Conservation (phyloP, 345 rosid species). For the Eucalyptus marginata region DNA sequence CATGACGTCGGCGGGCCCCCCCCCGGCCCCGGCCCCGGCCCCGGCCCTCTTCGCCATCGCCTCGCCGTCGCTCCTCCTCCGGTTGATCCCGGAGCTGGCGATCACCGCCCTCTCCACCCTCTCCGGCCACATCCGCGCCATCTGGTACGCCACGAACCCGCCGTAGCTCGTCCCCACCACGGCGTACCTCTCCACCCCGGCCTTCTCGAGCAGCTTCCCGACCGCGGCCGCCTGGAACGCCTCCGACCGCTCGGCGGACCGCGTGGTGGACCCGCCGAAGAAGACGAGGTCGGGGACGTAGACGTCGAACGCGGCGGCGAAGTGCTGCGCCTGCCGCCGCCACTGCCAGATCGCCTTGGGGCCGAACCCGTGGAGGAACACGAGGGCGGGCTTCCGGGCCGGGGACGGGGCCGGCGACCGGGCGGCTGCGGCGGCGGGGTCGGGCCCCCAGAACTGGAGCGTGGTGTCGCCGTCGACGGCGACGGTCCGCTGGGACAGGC, state of each 20-base stretch:
- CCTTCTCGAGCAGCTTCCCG: conserved; percentile 39
- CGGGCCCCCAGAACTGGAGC: conserved; percentile 71
- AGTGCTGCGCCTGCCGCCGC: conserved; percentile 63
- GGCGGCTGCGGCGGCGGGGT: background rate
- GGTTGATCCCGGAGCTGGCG: conserved; percentile 74
- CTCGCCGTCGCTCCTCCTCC: conserved; percentile 36
- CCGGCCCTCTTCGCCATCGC: conserved; percentile 33
- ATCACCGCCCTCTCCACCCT: conserved; percentile 74
- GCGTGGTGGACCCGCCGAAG: conserved; percentile 58
- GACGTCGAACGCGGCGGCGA: conserved; percentile 32
- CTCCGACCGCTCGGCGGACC: conserved; percentile 54
- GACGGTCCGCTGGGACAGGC: conserved; percentile 35
- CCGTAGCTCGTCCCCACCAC: conserved; percentile 89
- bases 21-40: conserved; percentile 23
- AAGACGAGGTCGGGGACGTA: conserved; percentile 78
- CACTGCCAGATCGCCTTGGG: conserved; percentile 81
- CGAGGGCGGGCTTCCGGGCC: conserved; percentile 22
- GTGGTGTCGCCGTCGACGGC: conserved; percentile 41
- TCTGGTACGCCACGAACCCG: conserved; percentile 71
- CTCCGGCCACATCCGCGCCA: conserved; percentile 66
- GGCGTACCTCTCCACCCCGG: conserved; percentile 30
- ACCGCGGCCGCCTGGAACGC: conserved; percentile 59
- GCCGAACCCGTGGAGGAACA: conserved; percentile 86
- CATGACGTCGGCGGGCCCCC: conserved; percentile 44
- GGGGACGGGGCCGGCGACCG: background rate